Base-by-base conservation (phyloP, 768 basidiomycete genomes). In the Suillus subluteus region DNA sequence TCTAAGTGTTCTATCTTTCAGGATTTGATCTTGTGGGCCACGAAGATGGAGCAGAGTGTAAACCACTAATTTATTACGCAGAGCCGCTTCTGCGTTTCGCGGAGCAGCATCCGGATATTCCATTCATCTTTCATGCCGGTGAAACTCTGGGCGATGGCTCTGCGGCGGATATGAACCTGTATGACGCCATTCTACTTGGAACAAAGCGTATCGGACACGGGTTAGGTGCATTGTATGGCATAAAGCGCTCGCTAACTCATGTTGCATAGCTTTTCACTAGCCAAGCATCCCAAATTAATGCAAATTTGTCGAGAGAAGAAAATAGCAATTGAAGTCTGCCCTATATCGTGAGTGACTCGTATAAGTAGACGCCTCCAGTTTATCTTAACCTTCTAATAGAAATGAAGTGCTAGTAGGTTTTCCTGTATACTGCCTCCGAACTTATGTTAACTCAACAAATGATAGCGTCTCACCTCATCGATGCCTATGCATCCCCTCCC, bases 401-500 rank as follows among this genome's bases (percentile, higher is more conserved):
- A 91, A 92, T 69, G 90, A 92, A 72, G 84, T 92, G 44, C 74
- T 92, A 74, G 89, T 91, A 71, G 66, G 56, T 56, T 73, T 58
- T 18, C 18, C 1, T 66, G 18, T 26, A n/a, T 52, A 55, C 16
- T 41, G 23, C 37, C 16, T 23, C 13, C 44, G 64, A 30, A 50
- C 50, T 41, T 32, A 26, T 40, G 15, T 46, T 48, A 44, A 32
- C 43, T 61, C 23, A 50, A 38, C 63, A 37, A 59, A n/a, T 23
- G 15, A 37, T 69, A 90, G 89, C 86, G 91, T 13, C 79, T 91
- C 64, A 89, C 90, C 12, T 87, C 90, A 9, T 91, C 90, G 18
- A 92, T 92, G 86, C 87, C 87, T 5, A 87, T 86, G 82, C 91
- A 92, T 72, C 90, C 89, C 2, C 81, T 92, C 37, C 88, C 90